Conservation (phyloP, 2,329 filamentous ascomycete genomes). For the Alternaria tenuissima region DNA sequence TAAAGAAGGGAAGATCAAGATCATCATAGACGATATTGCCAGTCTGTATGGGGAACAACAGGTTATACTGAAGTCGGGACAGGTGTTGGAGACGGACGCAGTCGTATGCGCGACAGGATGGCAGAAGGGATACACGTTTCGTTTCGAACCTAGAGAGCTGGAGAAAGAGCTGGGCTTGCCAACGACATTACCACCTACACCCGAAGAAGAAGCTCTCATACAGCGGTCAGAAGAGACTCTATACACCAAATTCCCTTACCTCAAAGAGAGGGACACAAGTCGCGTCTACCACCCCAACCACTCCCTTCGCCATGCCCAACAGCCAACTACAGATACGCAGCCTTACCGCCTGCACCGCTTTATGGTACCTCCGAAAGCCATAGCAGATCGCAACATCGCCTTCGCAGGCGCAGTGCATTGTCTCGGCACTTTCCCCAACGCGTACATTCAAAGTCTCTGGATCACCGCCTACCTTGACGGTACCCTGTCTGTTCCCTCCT, state of each 20-base stretch:
- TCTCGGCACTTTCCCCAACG: conserved; percentile 49
- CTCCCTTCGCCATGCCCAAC: conserved; percentile 21
- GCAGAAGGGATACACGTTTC: conserved; percentile 60
- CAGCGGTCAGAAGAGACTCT: conserved; percentile 28
- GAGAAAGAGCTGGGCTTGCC: conserved; percentile 60
- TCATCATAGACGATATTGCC: conserved; percentile 65
- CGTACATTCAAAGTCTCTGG: conserved; percentile 55
- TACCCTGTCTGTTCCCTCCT: conserved; percentile 49
- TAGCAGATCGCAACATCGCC: conserved; percentile 20
- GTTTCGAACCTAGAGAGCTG: conserved; percentile 56
- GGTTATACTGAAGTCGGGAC: conserved; percentile 60
- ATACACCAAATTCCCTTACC: conserved; percentile 24
- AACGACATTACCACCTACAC: conserved; percentile 30
- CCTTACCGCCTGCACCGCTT: conserved; percentile 54
- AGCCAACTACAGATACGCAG: conserved; percentile 20
- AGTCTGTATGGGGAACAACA: conserved; percentile 54
- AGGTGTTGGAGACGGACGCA: conserved; percentile 57
- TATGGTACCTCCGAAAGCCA: conserved; percentile 47
- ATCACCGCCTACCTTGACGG: conserved; percentile 69
- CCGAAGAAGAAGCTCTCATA: conserved; percentile 50
- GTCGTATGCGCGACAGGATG: conserved; percentile 67
- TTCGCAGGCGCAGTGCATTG: conserved; percentile 44
- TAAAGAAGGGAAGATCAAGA: conserved; percentile 60
- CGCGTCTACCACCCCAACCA: conserved; percentile 30
- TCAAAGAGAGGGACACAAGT: conserved; percentile 28